Base-by-base conservation (phyloP, 495 filamentous ascomycete species). In the Stereocaulon alpinum region DNA sequence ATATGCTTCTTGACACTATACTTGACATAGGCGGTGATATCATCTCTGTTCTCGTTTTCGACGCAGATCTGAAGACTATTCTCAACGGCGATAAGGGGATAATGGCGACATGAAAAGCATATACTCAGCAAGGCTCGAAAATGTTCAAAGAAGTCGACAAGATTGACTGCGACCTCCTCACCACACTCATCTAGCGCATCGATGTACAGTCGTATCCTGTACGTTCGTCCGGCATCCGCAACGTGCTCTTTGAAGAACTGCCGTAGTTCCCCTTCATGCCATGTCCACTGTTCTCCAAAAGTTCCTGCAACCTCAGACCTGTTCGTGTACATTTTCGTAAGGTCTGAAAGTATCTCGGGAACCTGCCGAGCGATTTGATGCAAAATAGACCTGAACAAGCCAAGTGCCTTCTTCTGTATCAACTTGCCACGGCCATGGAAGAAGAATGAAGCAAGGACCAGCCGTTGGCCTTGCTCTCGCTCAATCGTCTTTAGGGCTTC, bases 131-230 rank as follows among this genome's bases (percentile, higher is more conserved):
- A 11, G 12, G 17, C 24, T 20, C 17, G 24, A 20, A 44, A 11
- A 1, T 12, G 17, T 29, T 14, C 6, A 22, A 56, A 56, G 24
- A 27, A 24, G 0, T 24, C 41, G 1, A 56, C 22, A 10, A 56
- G 55, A 10, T 20, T 20, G 2, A 47, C 37, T 11, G 55, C 41
- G 1, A 10, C 4, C 2, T 47, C 55, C 14, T 47, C 15, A 6
- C 54, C 54, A 3, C 24, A 32, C 29, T 56, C 40, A 34, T 56
- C 54, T 7, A 56, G 54, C 1, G 54, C 54, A 34, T 56, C 54
- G 29, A 56, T 45, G 11, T 45, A 56, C 11, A 56, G 6, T 17
- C 40, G 27, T 12, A 56, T 56, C 7, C 12, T 3, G 9, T 18
- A 15, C 4, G 5, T 37, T 9, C 17, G 32, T 32, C 40, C 54